Evolutionary conservation across 768 basidiomycete genomes (phyloP).

Genomic region (Mycena leptocephala): DNA sequence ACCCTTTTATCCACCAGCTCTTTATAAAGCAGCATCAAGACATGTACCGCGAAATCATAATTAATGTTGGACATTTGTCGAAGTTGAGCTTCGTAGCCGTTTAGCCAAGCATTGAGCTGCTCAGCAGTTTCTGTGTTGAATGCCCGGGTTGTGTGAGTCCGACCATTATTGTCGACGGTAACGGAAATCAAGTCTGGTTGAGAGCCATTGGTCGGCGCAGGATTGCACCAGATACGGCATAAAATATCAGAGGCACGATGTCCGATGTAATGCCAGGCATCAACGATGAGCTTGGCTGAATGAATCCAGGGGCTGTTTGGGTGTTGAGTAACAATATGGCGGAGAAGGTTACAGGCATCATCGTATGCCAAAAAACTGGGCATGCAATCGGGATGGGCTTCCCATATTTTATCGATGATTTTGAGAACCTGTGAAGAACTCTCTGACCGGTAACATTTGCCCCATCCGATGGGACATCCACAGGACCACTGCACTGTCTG

Average conservation of each 20-base stretch:
- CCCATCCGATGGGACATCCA: no score
- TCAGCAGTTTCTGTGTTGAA: no score
- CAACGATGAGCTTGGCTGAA: background rate
- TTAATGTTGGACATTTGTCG: no score
- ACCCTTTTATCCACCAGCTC: background rate
- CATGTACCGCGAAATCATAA: background rate
- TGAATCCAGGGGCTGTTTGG: background rate
- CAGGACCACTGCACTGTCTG: background rate
- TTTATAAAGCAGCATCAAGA: background rate
- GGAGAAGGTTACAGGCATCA: background rate
- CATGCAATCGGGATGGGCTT: no score
- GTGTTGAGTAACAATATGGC: background rate
- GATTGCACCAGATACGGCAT: background rate
- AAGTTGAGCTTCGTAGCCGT: no score
- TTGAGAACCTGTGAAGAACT: no score
- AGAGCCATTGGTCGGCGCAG: background rate
- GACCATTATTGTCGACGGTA: background rate
- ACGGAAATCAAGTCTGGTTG: background rate
- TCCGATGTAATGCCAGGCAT: background rate
- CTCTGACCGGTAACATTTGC: no score
- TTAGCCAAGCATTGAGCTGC: no score
- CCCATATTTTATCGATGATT: no score
- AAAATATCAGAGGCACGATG: background rate
- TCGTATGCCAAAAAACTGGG: no score
- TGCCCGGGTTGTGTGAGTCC: background rate